Conservation (phyloP, 116 monocot species). For the Trichopus zeylanicus region DNA sequence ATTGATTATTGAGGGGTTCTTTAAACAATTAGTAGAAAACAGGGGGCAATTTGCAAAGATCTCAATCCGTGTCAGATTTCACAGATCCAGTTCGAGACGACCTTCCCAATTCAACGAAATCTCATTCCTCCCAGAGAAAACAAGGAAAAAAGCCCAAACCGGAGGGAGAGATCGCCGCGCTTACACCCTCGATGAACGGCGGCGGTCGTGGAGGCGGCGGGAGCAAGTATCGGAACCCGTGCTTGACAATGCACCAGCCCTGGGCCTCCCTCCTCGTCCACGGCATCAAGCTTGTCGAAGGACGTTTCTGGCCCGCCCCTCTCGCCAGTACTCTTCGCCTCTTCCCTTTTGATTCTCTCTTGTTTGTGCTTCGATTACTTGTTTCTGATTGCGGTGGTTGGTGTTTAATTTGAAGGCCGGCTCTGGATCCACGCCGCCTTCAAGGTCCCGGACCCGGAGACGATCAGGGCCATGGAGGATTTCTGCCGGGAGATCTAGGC, state of each 20-base stretch:
- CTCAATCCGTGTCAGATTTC: too few relatives aligned
- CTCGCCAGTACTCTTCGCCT: constrained; percentile 30
- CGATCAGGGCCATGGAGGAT: constrained; percentile 82
- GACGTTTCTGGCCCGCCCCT: constrained; percentile 83
- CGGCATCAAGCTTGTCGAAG: constrained; percentile 92
- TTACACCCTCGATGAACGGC: constrained; percentile 10
- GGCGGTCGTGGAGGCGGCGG: too few relatives aligned
- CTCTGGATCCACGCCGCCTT: constrained; percentile 93
- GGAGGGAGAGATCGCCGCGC: too few relatives aligned
- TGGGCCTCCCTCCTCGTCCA: constrained; percentile 87
- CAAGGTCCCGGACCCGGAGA: constrained; percentile 68
- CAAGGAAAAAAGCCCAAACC: not conserved
- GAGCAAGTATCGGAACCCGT: constrained; percentile 43
- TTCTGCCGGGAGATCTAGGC: constrained; percentile 85
- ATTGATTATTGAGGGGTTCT: too few relatives aligned
- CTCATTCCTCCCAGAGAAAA: not conserved
- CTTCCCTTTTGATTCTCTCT: not conserved
- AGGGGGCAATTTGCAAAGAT: too few relatives aligned
- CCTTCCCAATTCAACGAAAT: not conserved
- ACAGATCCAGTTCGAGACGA: too few relatives aligned
- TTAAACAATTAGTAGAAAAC: too few relatives aligned
- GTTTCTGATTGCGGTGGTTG: not conserved
- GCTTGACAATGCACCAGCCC: constrained; percentile 96
- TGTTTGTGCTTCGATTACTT: not conserved
- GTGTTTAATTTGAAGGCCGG: constrained; percentile 34